Evolutionary conservation across 2,329 filamentous ascomycete genomes (phyloP).

Genomic region (Metarhizium sp.): DNA sequence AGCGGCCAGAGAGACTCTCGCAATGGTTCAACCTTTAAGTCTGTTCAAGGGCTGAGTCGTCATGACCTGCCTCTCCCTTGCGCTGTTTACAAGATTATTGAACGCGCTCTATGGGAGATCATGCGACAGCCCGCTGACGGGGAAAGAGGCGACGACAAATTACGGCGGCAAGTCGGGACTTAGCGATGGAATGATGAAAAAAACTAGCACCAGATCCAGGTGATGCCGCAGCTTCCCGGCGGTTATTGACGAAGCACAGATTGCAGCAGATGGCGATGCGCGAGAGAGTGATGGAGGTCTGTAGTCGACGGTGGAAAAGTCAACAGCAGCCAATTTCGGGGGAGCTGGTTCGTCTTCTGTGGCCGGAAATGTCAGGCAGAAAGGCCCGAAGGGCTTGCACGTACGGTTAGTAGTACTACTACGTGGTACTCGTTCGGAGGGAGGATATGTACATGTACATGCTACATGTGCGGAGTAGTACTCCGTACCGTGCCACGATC

Average conservation of each 20-base stretch:
- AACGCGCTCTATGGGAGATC: constrained; percentile 13
- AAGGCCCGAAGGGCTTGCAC: constrained; percentile 7
- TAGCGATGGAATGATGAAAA: constrained; percentile 9
- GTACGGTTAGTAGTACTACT: too few species aligned
- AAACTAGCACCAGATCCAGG: constrained; percentile 11
- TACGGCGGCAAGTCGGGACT: constrained; percentile 7
- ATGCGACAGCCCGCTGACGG: constrained; percentile 9
- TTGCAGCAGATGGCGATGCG: constrained; percentile 16
- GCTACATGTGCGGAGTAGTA: too few species aligned
- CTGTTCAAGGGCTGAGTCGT: constrained; percentile 9
- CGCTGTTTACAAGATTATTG: constrained; percentile 26
- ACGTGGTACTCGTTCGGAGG: too few species aligned
- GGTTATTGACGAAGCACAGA: constrained; percentile 11
- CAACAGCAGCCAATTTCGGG: constrained; percentile 13
- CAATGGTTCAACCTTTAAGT: constrained; percentile 16
- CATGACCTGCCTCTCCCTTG: constrained; percentile 13
- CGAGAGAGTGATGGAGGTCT: constrained; percentile 18
- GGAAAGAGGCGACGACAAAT: constrained; percentile 2
- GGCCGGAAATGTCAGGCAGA: constrained; percentile 25
- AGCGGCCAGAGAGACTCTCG: constrained; percentile 16
- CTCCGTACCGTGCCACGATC: neutral
- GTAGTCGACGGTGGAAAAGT: constrained; percentile 23
- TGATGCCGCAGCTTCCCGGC: constrained; percentile 16
- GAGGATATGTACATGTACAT: neutral
- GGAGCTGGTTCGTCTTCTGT: constrained; percentile 8